phyloP scores from a whole-genome alignment of 2,329 filamentous ascomycete species.

The Microsporum ferrugineum region DNA sequence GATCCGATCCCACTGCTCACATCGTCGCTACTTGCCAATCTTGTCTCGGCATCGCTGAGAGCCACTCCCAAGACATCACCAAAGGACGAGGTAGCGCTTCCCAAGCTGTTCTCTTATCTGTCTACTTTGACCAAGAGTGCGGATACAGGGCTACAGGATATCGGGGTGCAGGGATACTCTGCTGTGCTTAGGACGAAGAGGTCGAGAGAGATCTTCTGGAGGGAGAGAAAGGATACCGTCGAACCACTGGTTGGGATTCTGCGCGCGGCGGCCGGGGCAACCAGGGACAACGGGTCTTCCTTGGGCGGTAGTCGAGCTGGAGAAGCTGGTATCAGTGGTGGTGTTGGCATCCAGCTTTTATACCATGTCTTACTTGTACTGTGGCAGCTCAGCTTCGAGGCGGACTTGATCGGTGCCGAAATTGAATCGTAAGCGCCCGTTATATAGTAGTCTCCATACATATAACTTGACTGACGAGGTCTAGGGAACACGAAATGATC shows the following conservation, averaged over 20 bases:
- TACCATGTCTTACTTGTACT: slow-evolving; percentile 89
- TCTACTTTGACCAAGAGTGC: slow-evolving; percentile 70
- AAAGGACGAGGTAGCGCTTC: slow-evolving; percentile 64
- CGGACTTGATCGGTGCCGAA: slow-evolving; percentile 57
- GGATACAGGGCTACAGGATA: slow-evolving; percentile 86
- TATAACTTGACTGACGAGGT: slow-evolving; percentile 8
- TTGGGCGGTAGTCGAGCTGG: slow-evolving; percentile 53
- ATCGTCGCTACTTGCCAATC: slow-evolving; percentile 69
- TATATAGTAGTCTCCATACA: slow-evolving; percentile 6
- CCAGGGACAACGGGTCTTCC: slow-evolving; percentile 54
- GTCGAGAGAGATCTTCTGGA: slow-evolving; percentile 78
- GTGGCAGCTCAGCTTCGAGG: slow-evolving; percentile 94
- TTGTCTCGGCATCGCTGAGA: slow-evolving; percentile 56
- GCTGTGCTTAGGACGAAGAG: slow-evolving; percentile 63
- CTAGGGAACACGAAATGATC: slow-evolving; percentile 82
- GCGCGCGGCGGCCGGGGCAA: slow-evolving; percentile 59
- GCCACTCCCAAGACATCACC: slow-evolving; percentile 47
- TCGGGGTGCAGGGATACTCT: slow-evolving; percentile 86
- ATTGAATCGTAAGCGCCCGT: slow-evolving; percentile 60
- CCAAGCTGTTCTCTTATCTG: slow-evolving; percentile 74
- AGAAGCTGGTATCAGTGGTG: slow-evolving; percentile 54
- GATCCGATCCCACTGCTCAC: slow-evolving; percentile 83
- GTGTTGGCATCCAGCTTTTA: slow-evolving; percentile 59
- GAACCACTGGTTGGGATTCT: slow-evolving; percentile 73
- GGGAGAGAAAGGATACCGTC: slow-evolving; percentile 73